phyloP scores from a whole-genome alignment of 1,139 yeast species.

The Blastobotrys apis region DNA sequence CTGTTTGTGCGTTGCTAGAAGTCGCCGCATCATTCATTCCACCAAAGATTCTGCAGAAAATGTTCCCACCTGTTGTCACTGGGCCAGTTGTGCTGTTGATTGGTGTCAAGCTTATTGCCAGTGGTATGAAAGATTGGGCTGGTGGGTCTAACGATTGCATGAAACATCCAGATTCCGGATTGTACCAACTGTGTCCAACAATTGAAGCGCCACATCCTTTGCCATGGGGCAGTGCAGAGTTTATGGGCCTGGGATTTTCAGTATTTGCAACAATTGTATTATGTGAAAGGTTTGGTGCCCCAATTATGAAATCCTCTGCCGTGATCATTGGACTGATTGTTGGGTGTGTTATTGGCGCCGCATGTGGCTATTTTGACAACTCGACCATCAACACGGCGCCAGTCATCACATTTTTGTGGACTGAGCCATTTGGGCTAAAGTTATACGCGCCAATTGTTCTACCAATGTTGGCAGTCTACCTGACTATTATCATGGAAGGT shows the following conservation, averaged over 20 bases:
- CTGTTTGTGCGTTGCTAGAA: conserved; percentile 70
- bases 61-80: conserved; percentile 86
- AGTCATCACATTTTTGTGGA: conserved; percentile 84
- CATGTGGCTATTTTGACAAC: conserved; percentile 72
- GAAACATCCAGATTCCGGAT: conserved; percentile 41
- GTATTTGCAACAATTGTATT: conserved; percentile 69
- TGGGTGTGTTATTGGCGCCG: conserved; percentile 91
- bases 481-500: conserved; percentile 82
- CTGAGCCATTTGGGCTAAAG: conserved; percentile 66
- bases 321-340: conserved; percentile 77
- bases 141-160: conserved; percentile 64
- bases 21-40: conserved; percentile 71
- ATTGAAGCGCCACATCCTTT: conserved; percentile 49
- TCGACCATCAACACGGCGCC: conserved; percentile 62
- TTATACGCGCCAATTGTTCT: conserved; percentile 83
- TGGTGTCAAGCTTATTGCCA: conserved; percentile 60
- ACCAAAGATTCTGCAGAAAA: conserved; percentile 57
- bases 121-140: conserved; percentile 79
- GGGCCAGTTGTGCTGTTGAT: conserved; percentile 87
- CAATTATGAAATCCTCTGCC: conserved; percentile 89
- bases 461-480: conserved; percentile 76
- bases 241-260: conserved; percentile 78
- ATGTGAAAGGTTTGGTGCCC: conserved; percentile 87
- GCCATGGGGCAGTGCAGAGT: conserved; percentile 82
- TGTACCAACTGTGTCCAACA: conserved; percentile 44